A percentile compares a stretch with the other conserved stretches of the same genome.
phyloP scores from a whole-genome alignment of 108 stramenopile species.

The Craspedostauros australis region DNA sequence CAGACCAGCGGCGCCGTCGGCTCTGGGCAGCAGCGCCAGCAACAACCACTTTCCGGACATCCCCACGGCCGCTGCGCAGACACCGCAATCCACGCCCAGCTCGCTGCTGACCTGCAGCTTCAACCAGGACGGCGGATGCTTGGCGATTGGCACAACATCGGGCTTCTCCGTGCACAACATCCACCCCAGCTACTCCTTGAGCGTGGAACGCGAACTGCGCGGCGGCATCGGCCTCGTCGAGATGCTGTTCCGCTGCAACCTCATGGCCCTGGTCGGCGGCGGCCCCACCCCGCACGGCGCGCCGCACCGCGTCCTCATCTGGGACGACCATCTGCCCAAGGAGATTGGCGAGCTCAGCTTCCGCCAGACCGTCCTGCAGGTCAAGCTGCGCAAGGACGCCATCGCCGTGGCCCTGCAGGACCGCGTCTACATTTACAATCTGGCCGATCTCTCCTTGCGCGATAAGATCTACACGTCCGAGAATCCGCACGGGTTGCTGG shows the following conservation, averaged over 20 bases:
- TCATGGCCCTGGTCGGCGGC: constrained; percentile 95
- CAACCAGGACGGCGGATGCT: constrained; percentile 88
- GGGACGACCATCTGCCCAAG: constrained; percentile 94
- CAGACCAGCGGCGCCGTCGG: no score
- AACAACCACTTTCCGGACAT: no score
- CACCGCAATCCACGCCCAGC: constrained; percentile 5
- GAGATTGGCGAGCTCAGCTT: constrained; percentile 93
- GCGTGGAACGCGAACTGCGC: constrained; percentile 62
- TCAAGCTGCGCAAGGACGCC: constrained; percentile 90
- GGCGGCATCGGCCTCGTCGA: constrained; percentile 95
- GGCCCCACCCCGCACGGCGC: constrained; percentile 84
- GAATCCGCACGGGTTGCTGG: constrained; percentile 86
- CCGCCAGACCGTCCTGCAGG: constrained; percentile 84
- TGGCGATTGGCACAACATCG: constrained; percentile 82
- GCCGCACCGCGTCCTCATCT: constrained; percentile 96
- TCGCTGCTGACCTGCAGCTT: constrained; percentile 65
- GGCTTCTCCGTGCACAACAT: constrained; percentile 97
- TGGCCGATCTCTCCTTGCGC: constrained; percentile 85
- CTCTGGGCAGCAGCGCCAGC: no score
- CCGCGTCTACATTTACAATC: constrained; percentile 91
- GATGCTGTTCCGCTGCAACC: constrained; percentile 98
- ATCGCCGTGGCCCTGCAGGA: constrained; percentile 93
- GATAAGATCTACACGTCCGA: constrained; percentile 92
- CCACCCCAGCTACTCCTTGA: constrained; percentile 81
- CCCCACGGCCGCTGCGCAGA: constrained; percentile 1